phyloP scores from a whole-genome alignment of 1,284 basidiomycete species.

The Cutaneotrichosporon sp. region DNA sequence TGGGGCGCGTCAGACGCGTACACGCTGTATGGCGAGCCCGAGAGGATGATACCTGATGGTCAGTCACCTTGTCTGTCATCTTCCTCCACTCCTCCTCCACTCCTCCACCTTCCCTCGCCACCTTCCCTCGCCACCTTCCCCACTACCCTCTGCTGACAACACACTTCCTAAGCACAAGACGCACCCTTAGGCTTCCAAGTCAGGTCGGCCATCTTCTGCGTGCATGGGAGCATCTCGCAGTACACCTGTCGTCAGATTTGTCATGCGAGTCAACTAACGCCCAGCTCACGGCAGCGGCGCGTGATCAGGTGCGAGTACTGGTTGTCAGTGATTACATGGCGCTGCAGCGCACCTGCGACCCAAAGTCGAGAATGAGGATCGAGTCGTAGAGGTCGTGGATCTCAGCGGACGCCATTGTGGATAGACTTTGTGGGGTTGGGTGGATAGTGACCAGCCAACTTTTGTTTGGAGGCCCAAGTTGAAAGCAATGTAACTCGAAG shows the following conservation, averaged over 20 bases:
- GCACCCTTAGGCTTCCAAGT: slow-evolving; percentile 92
- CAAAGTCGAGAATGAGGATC: slow-evolving; percentile 95
- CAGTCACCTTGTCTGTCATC: background rate
- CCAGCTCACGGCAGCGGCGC: slow-evolving; percentile 93
- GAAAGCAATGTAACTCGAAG: background rate
- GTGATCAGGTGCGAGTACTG: slow-evolving; percentile 99
- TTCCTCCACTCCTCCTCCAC: background rate
- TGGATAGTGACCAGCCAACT: slow-evolving; percentile 10
- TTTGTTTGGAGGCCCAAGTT: background rate
- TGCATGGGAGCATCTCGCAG: slow-evolving; percentile 97
- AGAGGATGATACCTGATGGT: slow-evolving; percentile 83
- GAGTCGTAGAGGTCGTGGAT: slow-evolving; percentile 97
- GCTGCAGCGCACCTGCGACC: slow-evolving; percentile 72
- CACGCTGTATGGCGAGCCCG: slow-evolving; percentile 97
- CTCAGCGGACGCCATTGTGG: slow-evolving; percentile 46
- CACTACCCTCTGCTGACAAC: background rate
- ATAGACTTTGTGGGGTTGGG: slow-evolving; percentile 8
- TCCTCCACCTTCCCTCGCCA: background rate
- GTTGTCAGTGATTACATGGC: slow-evolving; percentile 1
- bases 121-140: background rate
- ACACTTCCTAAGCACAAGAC: slow-evolving; percentile 13
- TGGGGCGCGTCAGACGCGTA: slow-evolving; percentile 91
- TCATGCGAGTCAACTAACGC: slow-evolving; percentile 45
- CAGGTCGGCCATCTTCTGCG: slow-evolving; percentile 83
- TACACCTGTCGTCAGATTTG: slow-evolving; percentile 59